Evolutionary conservation across 495 filamentous ascomycete genomes (phyloP).

Genomic region (Neurospora sp.): DNA sequence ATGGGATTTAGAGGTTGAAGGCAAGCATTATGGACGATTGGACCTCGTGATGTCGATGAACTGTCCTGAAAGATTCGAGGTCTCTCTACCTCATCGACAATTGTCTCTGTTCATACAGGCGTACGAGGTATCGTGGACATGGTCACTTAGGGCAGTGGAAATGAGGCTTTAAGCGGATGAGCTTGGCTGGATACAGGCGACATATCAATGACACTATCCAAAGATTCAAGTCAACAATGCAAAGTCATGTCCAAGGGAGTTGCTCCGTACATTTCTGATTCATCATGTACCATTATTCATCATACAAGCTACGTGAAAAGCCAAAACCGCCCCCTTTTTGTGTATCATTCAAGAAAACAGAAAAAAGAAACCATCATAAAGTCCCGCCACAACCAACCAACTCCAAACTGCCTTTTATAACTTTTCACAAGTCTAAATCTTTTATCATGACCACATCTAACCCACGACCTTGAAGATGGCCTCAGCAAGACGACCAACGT

Average conservation of each 20-base stretch:
- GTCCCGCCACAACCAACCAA: conserved; percentile 4
- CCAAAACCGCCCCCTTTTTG: background rate
- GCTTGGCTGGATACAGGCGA: no score
- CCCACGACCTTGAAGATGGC: conserved; percentile 87
- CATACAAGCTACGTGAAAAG: background rate
- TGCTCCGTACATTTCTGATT: background rate
- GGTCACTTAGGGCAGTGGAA: background rate
- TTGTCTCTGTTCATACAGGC: background rate
- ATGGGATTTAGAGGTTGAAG: background rate
- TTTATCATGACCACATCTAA: conserved; percentile 16
- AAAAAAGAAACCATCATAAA: conserved; percentile 1
- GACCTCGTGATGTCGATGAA: background rate
- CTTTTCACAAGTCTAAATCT: background rate
- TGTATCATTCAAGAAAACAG: background rate
- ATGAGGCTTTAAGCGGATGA: no score
- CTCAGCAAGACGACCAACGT: conserved; percentile 89
- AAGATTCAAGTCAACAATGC: background rate
- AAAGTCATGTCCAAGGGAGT: background rate
- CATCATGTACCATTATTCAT: background rate
- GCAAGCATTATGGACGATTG: background rate
- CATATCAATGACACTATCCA: background rate
- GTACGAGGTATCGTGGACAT: background rate
- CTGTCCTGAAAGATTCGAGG: background rate
- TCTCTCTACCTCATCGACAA: background rate
- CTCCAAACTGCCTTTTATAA: conserved; percentile 12